Percentiles rank a stretch among this genome's conserved stretches.
These are phyloP conservation scores for Tylopilus sp. DNA, from an alignment of 768 basidiomycete genomes.

Conservation along the genomic window DNA sequence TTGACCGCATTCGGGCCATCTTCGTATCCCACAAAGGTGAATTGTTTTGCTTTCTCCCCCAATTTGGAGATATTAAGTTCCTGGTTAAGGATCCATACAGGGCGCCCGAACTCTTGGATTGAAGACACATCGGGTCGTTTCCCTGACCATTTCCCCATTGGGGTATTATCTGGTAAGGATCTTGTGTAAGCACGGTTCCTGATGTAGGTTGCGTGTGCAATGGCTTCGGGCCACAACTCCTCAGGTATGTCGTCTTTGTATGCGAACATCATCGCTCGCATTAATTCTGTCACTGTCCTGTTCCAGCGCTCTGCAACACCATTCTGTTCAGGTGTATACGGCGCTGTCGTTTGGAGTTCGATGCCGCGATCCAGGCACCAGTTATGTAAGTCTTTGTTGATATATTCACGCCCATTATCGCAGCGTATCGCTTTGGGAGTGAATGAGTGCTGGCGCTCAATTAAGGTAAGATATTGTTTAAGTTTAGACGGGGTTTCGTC, in stretches of 20 bases:
- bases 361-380: too few relatives aligned
- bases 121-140: not conserved
- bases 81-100: not conserved
- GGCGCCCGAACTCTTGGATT: not conserved
- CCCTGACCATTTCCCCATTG: not conserved
- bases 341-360: too few relatives aligned
- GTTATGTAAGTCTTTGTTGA: too few relatives aligned
- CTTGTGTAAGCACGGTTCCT: not conserved
- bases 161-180: not conserved
- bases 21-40: not conserved
- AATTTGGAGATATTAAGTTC: not conserved
- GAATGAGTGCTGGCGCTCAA: too few relatives aligned
- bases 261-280: not conserved
- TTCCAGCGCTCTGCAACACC: too few relatives aligned
- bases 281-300: too few relatives aligned
- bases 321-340: too few relatives aligned
- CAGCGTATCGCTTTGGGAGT: too few relatives aligned
- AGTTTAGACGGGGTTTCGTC: too few relatives aligned
- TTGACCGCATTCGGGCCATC: not conserved
- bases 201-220: not conserved
- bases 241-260: not conserved
- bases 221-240: not conserved
- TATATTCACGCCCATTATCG: too few relatives aligned
- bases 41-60: not conserved
- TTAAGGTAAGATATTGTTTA: too few relatives aligned